Evolutionary conservation across 2,329 filamentous ascomycete genomes (phyloP), one percentile per base, ranked within the genome.

Genomic region (Aspergillus chevalieri): DNA sequence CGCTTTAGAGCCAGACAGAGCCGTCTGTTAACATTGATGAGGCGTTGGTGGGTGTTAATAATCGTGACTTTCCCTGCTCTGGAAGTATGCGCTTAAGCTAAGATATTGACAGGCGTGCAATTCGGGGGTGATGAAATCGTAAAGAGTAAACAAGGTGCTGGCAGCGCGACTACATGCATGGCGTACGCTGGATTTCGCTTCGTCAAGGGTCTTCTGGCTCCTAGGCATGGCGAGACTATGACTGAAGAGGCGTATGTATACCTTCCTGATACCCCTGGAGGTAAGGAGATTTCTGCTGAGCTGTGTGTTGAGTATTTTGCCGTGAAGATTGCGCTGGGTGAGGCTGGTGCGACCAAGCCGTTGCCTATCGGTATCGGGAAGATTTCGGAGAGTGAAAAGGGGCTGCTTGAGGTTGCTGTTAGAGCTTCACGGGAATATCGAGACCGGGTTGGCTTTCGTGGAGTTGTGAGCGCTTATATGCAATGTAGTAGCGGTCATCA

Each of bases 261-360:
- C n/a, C 34, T 48, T 0, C 48, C 44, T 19, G 48, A 39, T 10
- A 34, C 44, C 28, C 33, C 45, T 22, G 51, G 48, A 3, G 51
- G 51, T 3, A 43, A 47, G 2, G 22, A 50, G 14, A 50, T 50
- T 39, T 42, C 51, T 14, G 43, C 30, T 17, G 26, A 47, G 19
- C 41, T 50, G 24, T 48, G 48, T 5, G 45, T 52, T 30, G 51
- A 48, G 14, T 50, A 42, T 42, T 48, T 52, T 21, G 48, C 51
- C 6, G 48, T 47, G 34, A 52, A 44, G 26, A 12, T 52, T 17
- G 46, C 42, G 26, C 21, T 52, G 3, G 48, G 51, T 7, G 38
- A 41, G 28, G 34, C 5, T 9, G 48, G 48, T 8, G 45, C 51
- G 3, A 15, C 33, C 6, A 43, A 46, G 14, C 46, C 34, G 4